Conservation (phyloP, 352 stramenopile genomes). For the Phytophthora agathidicida region DNA sequence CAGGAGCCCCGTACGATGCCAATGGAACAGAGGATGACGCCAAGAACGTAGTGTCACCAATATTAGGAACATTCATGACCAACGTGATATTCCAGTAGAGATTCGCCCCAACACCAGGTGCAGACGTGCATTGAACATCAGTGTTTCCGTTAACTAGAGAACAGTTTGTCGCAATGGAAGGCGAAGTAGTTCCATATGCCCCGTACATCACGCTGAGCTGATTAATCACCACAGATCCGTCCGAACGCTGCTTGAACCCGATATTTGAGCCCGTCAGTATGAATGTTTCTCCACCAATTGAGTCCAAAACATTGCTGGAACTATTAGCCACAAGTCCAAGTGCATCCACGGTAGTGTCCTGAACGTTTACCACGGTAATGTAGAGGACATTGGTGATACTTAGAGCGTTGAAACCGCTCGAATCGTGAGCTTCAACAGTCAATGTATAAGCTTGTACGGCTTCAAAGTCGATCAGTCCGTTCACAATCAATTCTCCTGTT, state of each 20-base stretch:
- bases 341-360: conserved; percentile 28
- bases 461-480: conserved; percentile 49
- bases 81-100: conserved; percentile 62
- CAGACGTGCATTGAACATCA: conserved; percentile 46
- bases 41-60: conserved; percentile 48
- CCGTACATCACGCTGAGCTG: conserved; percentile 52
- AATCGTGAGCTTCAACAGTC: conserved; percentile 42
- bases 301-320: conserved; percentile 30
- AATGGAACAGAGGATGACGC: conserved; percentile 44
- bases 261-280: conserved; percentile 55
- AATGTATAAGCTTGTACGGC: conserved; percentile 49
- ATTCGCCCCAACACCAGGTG: conserved; percentile 40
- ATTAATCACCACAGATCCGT: conserved; percentile 40
- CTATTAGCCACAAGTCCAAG: conserved; percentile 6
- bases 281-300: conserved; percentile 43
- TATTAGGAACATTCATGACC: conserved; percentile 40
- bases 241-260: conserved; percentile 58
- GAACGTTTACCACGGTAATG: conserved; percentile 19
- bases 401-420: conserved; percentile 23
- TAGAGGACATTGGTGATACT: conserved; percentile 10
- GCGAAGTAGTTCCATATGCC: conserved; percentile 38
- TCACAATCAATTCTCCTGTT: conserved; percentile 42
- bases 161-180: conserved; percentile 48
- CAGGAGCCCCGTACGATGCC: conserved; percentile 39
- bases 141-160: conserved; percentile 52